phyloP scores from a whole-genome alignment of 2,329 filamentous ascomycete genomes.

The Trichoderma sp. region DNA sequence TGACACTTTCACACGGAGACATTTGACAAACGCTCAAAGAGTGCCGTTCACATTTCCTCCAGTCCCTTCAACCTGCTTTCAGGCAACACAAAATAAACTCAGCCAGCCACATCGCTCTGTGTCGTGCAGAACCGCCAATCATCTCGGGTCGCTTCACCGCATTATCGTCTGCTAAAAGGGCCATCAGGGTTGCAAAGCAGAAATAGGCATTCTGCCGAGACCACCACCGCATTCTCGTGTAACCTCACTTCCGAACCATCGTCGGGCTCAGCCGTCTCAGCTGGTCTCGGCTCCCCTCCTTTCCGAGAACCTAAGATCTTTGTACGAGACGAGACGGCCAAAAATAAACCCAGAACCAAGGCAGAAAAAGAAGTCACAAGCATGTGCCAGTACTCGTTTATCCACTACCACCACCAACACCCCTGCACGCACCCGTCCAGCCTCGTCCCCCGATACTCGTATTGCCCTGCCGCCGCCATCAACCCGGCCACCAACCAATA shows the following conservation, averaged over 20 bases:
- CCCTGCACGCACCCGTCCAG: constrained; percentile 46
- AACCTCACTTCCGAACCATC: constrained; percentile 15
- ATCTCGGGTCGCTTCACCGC: not conserved
- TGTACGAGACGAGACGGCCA: not conserved
- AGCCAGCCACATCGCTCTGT: constrained; percentile 7
- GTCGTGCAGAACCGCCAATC: not conserved
- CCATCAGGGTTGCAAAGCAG: not conserved
- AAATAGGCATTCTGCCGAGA: constrained; percentile 29
- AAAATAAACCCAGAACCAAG: not conserved
- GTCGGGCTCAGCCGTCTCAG: constrained; percentile 13
- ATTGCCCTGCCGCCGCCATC: constrained; percentile 40
- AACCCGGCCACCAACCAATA: constrained; percentile 33
- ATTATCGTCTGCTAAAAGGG: not conserved
- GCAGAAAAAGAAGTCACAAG: not conserved
- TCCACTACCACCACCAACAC: constrained; percentile 52
- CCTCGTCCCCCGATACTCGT: constrained; percentile 46
- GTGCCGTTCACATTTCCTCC: not conserved
- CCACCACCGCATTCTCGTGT: constrained; percentile 19
- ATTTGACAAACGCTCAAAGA: not conserved
- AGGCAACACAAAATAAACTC: not conserved
- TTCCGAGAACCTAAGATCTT: not conserved
- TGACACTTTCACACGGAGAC: not conserved
- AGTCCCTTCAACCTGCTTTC: not conserved
- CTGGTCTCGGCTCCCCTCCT: not conserved
- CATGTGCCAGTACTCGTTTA: constrained; percentile 55